Base-by-base conservation (phyloP, 208 protist genomes). In the Trypanosoma mega region DNA sequence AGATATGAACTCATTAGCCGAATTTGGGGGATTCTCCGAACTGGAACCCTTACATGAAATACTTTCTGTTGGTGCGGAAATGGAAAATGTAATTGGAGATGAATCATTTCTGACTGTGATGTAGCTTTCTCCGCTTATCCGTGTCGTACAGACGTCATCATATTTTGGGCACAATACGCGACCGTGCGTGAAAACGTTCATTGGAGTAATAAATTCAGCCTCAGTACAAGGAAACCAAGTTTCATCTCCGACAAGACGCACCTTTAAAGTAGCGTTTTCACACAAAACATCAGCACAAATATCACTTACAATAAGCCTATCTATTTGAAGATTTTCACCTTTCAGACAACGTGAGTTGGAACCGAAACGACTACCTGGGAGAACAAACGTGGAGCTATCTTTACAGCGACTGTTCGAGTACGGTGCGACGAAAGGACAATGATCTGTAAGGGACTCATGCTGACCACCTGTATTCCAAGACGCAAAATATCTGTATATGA, bases 401-500 rank as follows among this genome's bases (percentile, higher is more conserved):
- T 11, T 31, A 49, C 82, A 82, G 3, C 0, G 11, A 4, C 50
- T 51, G 18, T 68, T 66, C 29, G 2, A 14, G 61, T 69, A 79
- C 5, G 0, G 11, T 24, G 41, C 16, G 24, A 83, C 46, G 26
- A 65, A 54, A 12, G 75, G 82, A 54, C 78, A 82, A 65, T 74
- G 74, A 46, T 82, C 80, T 76, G 78, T 79, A 18, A 63, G 31
- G 12, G 47, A 8, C 1, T 31, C 5, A 6, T 50, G 5, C n/a
- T 7, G 11, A 3, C 76, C 78, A 30, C 73, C 66, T 2, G 45
- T 11, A 9, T 23, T 52, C 5, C 60, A 30, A 48, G 71, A 20
- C 1, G 3, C 1, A 39, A 84, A 85, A 45, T 81, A 86, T 39
- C 62, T 52, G 57, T 67, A 82, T 24, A 59, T 31, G 18, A 48